Percentiles rank a stretch among this genome's conserved stretches.
Conservation (phyloP, 495 filamentous ascomycete species). For the Penicillium bovifimosum region DNA sequence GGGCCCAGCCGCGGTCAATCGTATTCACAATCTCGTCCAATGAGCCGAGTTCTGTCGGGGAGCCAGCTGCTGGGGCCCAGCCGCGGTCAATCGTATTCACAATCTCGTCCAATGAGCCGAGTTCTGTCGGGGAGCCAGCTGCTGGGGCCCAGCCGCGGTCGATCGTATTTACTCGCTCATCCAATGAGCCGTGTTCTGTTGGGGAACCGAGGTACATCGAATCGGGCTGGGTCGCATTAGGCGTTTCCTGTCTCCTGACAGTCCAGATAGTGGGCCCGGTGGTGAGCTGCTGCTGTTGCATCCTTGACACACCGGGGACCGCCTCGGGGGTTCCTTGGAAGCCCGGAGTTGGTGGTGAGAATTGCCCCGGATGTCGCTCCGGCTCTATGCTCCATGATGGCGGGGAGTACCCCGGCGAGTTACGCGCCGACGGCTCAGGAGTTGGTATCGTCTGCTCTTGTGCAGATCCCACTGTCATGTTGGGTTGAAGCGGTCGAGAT, state of each 20-base stretch:
- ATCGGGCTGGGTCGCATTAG: too few species aligned
- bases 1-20: slow-evolving; percentile 18
- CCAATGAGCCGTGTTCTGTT: slow-evolving; percentile 15
- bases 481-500: slow-evolving; percentile 19
- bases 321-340: slow-evolving; percentile 9
- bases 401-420: slow-evolving; percentile 30
- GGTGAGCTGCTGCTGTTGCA: slow-evolving; percentile 17
- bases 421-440: slow-evolving; percentile 30
- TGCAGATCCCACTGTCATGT: slow-evolving; percentile 13
- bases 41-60: slow-evolving; percentile 9
- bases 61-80: slow-evolving; percentile 14
- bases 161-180: slow-evolving; percentile 17
- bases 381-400: slow-evolving; percentile 41
- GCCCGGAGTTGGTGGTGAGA: slow-evolving; percentile 24
- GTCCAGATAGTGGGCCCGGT: slow-evolving; percentile 22
- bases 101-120: slow-evolving; percentile 24
- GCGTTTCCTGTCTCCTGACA: slow-evolving; percentile 19
- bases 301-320: slow-evolving; percentile 1
- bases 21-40: slow-evolving; percentile 22
- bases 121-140: neutral
- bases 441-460: slow-evolving; percentile 20
- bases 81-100: slow-evolving; percentile 15
- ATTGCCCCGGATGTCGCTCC: slow-evolving; percentile 24
- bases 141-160: slow-evolving; percentile 18
- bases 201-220: too few species aligned